phyloP scores from a whole-genome alignment of 2,329 filamentous ascomycete species.

The Sporothrix humicola region DNA sequence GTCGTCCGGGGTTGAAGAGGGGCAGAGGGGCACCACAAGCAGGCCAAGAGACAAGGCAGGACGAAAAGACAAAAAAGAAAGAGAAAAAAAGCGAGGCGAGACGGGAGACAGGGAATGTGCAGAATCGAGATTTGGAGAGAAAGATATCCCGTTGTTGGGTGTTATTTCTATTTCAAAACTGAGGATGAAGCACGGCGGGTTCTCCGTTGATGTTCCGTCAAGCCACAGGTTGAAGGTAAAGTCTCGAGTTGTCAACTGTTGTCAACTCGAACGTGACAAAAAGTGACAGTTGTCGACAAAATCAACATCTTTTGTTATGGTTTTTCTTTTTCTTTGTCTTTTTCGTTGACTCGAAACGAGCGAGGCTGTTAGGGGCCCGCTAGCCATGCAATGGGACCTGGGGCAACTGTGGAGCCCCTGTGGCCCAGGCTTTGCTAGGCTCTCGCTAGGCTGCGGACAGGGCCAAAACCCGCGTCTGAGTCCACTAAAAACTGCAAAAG shows the following conservation, averaged over 20 bases:
- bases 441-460: neutral
- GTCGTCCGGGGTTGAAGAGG: constrained; percentile 4
- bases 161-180: neutral
- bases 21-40: neutral
- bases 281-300: no score
- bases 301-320: no score
- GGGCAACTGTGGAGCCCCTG: neutral
- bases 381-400: constrained; percentile 15
- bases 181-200: neutral
- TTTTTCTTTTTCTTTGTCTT: no score
- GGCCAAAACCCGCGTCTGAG: neutral
- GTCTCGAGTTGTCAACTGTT: neutral
- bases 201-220: neutral
- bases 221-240: neutral
- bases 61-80: neutral
- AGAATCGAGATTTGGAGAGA: no score
- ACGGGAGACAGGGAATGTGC: no score
- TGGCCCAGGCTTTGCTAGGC: neutral
- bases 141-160: neutral
- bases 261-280: neutral
- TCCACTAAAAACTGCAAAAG: no score
- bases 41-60: neutral
- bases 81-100: neutral
- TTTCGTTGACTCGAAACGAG: neutral
- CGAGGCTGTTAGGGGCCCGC: neutral